Evolutionary conservation across 345 rosid species (phyloP).

Genomic region (Boechera divaricarpa): DNA sequence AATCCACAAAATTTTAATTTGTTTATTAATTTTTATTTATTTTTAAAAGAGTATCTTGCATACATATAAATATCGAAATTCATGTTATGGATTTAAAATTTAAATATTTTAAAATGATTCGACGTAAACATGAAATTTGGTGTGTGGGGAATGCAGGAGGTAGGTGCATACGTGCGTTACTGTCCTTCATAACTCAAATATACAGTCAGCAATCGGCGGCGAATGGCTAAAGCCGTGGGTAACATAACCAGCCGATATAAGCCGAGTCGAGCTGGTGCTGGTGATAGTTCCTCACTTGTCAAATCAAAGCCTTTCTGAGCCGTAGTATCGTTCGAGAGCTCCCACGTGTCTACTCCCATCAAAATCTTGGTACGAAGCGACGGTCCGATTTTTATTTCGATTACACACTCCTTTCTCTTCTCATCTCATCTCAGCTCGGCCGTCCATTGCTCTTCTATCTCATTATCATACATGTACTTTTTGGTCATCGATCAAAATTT

Average conservation of each 20-base stretch:
- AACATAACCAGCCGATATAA: neutral
- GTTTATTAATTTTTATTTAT: too few species aligned
- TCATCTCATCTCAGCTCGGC: slow-evolving; percentile 31
- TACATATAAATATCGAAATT: too few species aligned
- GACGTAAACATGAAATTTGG: neutral
- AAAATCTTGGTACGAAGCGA: slow-evolving; percentile 24
- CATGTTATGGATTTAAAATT: too few species aligned
- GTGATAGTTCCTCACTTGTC: slow-evolving; percentile 18
- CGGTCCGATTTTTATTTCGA: slow-evolving; percentile 34
- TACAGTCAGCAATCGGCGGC: slow-evolving; percentile 17
- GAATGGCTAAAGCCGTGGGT: slow-evolving; percentile 12
- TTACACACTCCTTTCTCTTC: slow-evolving; percentile 16
- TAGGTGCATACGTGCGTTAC: neutral
- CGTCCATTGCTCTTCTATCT: slow-evolving; percentile 39
- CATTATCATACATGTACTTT: slow-evolving; percentile 26
- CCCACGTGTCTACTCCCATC: slow-evolving; percentile 28
- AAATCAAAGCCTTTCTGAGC: slow-evolving; percentile 7
- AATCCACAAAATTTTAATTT: too few species aligned
- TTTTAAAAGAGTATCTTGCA: neutral
- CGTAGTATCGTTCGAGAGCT: slow-evolving; percentile 19
- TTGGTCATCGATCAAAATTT: neutral
- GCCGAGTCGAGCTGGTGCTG: slow-evolving; percentile 17
- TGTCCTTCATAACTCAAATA: neutral
- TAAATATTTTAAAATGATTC: neutral
- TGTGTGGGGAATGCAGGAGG: neutral